Percentiles rank a stretch among this genome's conserved stretches.
Evolutionary conservation across 1,139 yeast genomes (phyloP).

Genomic region (Ogataea hybrid): DNA sequence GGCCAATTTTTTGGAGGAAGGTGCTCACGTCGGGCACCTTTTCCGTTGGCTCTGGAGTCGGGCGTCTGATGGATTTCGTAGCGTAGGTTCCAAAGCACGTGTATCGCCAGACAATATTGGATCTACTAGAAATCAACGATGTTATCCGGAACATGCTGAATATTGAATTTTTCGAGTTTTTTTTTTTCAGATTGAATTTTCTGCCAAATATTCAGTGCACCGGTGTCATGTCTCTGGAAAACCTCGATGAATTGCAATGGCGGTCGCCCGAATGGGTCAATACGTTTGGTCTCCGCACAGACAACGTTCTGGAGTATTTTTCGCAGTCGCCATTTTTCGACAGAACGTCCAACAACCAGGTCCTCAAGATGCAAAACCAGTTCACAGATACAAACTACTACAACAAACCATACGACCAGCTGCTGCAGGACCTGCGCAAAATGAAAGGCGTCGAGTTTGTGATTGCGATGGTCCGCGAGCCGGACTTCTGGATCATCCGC

Average conservation of each 20-base stretch:
- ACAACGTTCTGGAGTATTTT: constrained; percentile 89
- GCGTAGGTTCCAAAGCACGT: constrained; percentile 1
- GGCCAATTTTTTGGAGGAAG: constrained; percentile 74
- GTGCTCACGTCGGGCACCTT: constrained; percentile 70
- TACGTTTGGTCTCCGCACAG: constrained; percentile 78
- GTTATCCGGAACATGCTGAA: constrained; percentile 7
- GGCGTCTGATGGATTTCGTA: not conserved
- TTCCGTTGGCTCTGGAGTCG: constrained; percentile 45
- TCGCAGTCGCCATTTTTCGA: constrained; percentile 94
- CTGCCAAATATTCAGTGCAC: constrained; percentile 5
- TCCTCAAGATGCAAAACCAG: constrained; percentile 92
- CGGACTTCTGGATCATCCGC: constrained; percentile 88
- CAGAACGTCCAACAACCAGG: constrained; percentile 90
- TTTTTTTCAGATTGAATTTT: constrained; percentile 1
- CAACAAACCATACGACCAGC: constrained; percentile 26
- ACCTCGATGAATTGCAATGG: constrained; percentile 91
- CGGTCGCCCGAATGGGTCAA: constrained; percentile 97
- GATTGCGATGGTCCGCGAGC: constrained; percentile 72
- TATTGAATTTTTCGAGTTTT: constrained; percentile 1
- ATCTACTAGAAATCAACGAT: not conserved
- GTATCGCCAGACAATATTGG: not conserved
- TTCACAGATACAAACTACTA: constrained; percentile 61
- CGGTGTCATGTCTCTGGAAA: constrained; percentile 5
- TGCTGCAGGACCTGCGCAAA: constrained; percentile 52
- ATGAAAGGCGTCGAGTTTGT: constrained; percentile 88